A percentile compares a stretch with the other conserved stretches of the same genome.
Conservation (phyloP, 495 filamentous ascomycete species). For the Penicillium flavigenum region DNA sequence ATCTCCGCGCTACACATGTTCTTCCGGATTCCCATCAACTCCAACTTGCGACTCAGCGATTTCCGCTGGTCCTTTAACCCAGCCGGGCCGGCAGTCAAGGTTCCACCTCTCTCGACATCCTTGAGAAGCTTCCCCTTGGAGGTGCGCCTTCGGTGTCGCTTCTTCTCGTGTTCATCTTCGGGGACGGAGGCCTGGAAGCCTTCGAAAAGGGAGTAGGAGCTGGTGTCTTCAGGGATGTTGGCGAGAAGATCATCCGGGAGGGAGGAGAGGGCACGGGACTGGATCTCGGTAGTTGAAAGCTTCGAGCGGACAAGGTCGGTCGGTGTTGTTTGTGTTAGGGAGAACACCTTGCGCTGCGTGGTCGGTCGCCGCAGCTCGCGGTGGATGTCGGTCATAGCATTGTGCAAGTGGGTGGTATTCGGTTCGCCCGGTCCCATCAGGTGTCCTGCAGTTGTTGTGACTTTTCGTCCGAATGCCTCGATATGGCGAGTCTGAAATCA, state of each 20-base stretch:
- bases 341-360: constrained; percentile 85
- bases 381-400: constrained; percentile 85
- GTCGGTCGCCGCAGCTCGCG: constrained; percentile 79
- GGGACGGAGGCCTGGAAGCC: constrained; percentile 91
- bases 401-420: constrained; percentile 62
- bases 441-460: constrained; percentile 89
- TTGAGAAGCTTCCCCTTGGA: constrained; percentile 76
- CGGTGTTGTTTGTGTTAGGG: constrained; percentile 81
- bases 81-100: constrained; percentile 61
- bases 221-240: constrained; percentile 82
- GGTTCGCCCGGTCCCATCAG: constrained; percentile 73
- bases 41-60: constrained; percentile 73
- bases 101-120: constrained; percentile 51
- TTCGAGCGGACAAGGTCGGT: constrained; percentile 91
- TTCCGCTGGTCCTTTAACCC: constrained; percentile 77
- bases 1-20: constrained; percentile 98
- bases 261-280: constrained; percentile 86
- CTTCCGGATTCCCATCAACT: constrained; percentile 90
- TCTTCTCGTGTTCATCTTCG: constrained; percentile 63
- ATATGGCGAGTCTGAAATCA: constrained; percentile 72
- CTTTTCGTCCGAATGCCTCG: constrained; percentile 91
- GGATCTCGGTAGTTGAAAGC: constrained; percentile 88
- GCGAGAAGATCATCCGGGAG: constrained; percentile 85
- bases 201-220: constrained; percentile 89
- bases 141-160: constrained; percentile 65